Evolutionary conservation across 2,329 filamentous ascomycete species (phyloP).

Genomic region (Apiospora pterosperma): DNA sequence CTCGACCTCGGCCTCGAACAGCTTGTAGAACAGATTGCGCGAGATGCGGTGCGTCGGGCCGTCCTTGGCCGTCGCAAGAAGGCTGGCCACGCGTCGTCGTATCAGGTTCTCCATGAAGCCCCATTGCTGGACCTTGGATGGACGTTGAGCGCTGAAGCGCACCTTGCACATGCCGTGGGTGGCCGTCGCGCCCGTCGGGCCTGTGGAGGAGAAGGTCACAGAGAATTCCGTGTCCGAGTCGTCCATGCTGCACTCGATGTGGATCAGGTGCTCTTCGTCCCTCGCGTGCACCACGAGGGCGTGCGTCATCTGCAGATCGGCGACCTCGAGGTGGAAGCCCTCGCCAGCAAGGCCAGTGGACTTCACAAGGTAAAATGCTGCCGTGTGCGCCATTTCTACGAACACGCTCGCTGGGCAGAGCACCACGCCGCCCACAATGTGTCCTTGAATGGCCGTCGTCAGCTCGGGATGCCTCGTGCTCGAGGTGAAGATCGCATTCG

Average conservation of each 20-base stretch:
- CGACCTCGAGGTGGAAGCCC: constrained; percentile 1
- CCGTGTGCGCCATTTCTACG: not conserved
- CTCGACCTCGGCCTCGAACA: not conserved
- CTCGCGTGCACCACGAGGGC: not conserved
- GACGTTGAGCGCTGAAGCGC: not conserved
- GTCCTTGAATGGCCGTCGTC: not conserved
- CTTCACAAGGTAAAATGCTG: not conserved
- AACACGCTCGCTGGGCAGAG: not conserved
- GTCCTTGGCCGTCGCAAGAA: not conserved
- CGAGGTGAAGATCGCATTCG: not conserved
- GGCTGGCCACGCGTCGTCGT: not conserved
- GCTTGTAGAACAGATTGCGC: constrained; percentile 1
- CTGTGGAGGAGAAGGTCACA: not conserved
- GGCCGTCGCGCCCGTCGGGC: not conserved
- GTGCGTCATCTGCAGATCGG: constrained; percentile 2
- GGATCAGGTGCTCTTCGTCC: not conserved
- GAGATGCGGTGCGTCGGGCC: not conserved
- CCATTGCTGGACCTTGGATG: constrained; percentile 1
- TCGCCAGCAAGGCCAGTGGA: not conserved
- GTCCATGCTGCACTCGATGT: not conserved
- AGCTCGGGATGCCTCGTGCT: constrained; percentile 1
- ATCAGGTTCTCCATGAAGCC: not conserved
- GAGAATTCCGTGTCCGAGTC: not conserved
- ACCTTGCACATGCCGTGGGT: not conserved
- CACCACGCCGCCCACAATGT: constrained; percentile 1